These are phyloP conservation scores for Sarocladiaceae sp. DNA, from an alignment of 2,329 filamentous ascomycete species.

Conservation along the genomic window DNA sequence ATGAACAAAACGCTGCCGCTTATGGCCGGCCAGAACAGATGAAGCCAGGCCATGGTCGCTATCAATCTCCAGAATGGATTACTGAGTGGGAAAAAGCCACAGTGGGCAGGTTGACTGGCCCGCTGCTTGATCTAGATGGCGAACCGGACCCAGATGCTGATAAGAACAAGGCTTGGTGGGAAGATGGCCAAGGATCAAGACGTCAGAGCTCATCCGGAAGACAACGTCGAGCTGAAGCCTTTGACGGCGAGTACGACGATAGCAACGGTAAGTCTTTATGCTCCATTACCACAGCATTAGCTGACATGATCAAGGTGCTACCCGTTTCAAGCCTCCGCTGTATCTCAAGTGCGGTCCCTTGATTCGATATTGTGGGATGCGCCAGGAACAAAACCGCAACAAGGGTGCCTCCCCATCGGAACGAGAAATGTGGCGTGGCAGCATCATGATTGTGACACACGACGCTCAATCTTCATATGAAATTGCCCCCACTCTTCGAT, in stretches of 20 bases:
- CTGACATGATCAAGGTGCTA: conserved; percentile 35
- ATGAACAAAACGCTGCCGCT: conserved; percentile 21
- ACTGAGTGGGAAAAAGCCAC: conserved; percentile 71
- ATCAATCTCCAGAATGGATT: conserved; percentile 55
- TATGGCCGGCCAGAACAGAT: conserved; percentile 38
- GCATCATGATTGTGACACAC: conserved; percentile 89
- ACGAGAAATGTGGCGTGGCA: conserved; percentile 86
- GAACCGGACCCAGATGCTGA: conserved; percentile 34
- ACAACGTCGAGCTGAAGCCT: conserved; percentile 56
- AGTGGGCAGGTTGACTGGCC: conserved; percentile 54
- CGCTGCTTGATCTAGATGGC: conserved; percentile 56
- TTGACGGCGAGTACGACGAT: conserved; percentile 65
- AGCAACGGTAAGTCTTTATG: conserved; percentile 41
- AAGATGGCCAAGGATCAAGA: conserved; percentile 46
- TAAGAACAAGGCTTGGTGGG: conserved; percentile 71
- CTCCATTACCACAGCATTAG: background rate
- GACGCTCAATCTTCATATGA: conserved; percentile 81
- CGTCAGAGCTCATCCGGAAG: conserved; percentile 41
- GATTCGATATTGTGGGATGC: conserved; percentile 82
- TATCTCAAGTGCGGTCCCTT: conserved; percentile 89
- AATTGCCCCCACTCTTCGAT: conserved; percentile 69
- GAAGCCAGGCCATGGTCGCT: conserved; percentile 49
- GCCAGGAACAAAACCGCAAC: conserved; percentile 46
- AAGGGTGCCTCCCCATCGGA: conserved; percentile 34
- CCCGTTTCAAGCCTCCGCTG: conserved; percentile 76